These are phyloP conservation scores for Blastobotrys americana DNA, from an alignment of 805 yeast genomes.

Conservation along the genomic window DNA sequence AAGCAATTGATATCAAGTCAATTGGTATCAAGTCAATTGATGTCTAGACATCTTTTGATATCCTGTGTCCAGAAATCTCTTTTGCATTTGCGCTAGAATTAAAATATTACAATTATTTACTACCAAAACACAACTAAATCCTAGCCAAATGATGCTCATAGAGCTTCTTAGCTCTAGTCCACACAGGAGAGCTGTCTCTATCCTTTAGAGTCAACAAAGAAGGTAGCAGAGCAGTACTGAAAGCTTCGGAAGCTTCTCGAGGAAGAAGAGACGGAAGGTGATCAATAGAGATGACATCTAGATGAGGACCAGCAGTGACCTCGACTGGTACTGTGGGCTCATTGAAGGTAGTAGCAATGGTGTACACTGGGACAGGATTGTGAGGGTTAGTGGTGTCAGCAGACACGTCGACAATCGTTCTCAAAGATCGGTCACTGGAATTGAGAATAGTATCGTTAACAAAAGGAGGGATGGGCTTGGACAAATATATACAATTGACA, in stretches of 20 bases:
- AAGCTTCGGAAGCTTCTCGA: constrained; percentile 93
- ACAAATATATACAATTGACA: constrained; percentile 91
- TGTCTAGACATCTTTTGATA: no score
- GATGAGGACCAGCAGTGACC: constrained; percentile 70
- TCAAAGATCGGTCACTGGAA: constrained; percentile 60
- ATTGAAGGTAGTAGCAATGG: constrained; percentile 80
- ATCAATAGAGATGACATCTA: constrained; percentile 91
- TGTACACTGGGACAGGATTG: constrained; percentile 94
- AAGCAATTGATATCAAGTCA: no score
- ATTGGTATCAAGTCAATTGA: no score
- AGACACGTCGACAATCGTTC: constrained; percentile 93
- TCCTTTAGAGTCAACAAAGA: constrained; percentile 77
- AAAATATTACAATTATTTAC: no score
- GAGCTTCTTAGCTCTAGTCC: constrained; percentile 81
- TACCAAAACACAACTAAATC: no score
- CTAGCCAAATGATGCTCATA: constrained; percentile 81
- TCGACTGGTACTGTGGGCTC: constrained; percentile 85
- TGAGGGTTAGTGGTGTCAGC: constrained; percentile 99
- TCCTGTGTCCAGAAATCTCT: no score
- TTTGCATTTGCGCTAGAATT: no score
- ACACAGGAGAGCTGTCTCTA: constrained; percentile 77
- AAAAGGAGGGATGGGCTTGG: constrained; percentile 91
- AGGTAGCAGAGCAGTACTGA: constrained; percentile 81
- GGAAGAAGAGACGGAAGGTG: constrained; percentile 94
- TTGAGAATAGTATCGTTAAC: constrained; percentile 63